Percentiles rank a stretch among this genome's conserved stretches.
phyloP scores from a whole-genome alignment of 768 basidiomycete genomes.

The Tephrocybe rancida region DNA sequence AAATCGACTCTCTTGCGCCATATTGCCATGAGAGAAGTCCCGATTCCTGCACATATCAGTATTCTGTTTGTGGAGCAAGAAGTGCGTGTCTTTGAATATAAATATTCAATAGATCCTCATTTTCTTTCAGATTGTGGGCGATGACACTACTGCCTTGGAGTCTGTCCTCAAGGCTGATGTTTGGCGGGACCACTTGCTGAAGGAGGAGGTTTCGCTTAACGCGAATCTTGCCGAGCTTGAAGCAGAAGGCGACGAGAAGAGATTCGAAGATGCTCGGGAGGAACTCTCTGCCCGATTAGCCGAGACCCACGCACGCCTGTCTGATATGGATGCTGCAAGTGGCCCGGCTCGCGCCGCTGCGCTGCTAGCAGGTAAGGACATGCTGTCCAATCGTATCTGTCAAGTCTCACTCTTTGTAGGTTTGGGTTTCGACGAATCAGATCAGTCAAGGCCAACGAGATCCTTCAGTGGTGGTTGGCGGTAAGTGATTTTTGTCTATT shows the following conservation, averaged over 20 bases:
- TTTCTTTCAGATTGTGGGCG: conserved; percentile 74
- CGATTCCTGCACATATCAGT: conserved; percentile 92
- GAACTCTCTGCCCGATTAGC: conserved; percentile 80
- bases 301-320: conserved; percentile 86
- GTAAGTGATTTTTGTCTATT: conserved; percentile 37
- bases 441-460: conserved; percentile 81
- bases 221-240: conserved; percentile 74
- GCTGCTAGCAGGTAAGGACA: conserved; percentile 72
- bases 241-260: conserved; percentile 72
- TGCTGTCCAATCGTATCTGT: neutral
- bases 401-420: conserved; percentile 43
- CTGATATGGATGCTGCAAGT: conserved; percentile 99
- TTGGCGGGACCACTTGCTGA: conserved; percentile 91
- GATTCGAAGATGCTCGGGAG: conserved; percentile 83
- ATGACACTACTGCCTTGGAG: conserved; percentile 89
- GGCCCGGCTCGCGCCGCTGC: conserved; percentile 94
- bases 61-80: conserved; percentile 99
- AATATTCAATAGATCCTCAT: neutral
- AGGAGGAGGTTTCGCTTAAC: conserved; percentile 81
- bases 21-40: conserved; percentile 93
- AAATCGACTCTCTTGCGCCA: conserved; percentile 95
- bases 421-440: conserved; percentile 87
- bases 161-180: conserved; percentile 99
- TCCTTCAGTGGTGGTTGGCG: conserved; percentile 97
- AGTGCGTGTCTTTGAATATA: conserved; percentile 37